Percentiles rank a stretch among this genome's conserved stretches.
Evolutionary conservation across 2,329 filamentous ascomycete genomes (phyloP).

Genomic region (Verticillium longisporum): DNA sequence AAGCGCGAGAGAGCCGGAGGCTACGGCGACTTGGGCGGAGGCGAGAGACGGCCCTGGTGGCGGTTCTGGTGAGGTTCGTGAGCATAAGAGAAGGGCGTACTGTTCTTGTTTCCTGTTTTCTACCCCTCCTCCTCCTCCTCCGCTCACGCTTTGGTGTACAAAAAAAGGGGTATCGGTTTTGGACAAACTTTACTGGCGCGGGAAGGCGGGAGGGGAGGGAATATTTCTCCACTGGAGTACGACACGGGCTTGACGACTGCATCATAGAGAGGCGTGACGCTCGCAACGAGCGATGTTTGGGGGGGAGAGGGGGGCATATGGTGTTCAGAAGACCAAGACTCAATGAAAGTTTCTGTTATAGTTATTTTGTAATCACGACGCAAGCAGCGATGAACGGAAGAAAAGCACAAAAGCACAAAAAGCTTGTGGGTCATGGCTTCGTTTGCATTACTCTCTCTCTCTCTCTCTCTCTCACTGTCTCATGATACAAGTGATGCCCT

Average conservation of each 20-base stretch:
- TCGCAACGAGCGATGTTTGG: background rate
- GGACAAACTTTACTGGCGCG: background rate
- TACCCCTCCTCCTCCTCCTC: background rate
- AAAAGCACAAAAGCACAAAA: constrained; percentile 14
- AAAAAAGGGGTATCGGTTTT: background rate
- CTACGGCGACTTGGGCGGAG: constrained; percentile 12
- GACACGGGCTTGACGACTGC: background rate
- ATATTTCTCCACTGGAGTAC: background rate
- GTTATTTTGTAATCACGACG: constrained; percentile 20
- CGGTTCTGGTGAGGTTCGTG: constrained; percentile 46
- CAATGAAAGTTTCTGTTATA: constrained; percentile 11
- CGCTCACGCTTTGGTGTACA: background rate
- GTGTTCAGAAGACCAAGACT: constrained; percentile 7
- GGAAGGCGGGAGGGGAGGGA: background rate
- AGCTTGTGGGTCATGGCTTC: background rate
- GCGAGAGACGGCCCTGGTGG: constrained; percentile 39
- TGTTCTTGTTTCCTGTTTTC: background rate
- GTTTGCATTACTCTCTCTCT: background rate
- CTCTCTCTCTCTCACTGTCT: background rate
- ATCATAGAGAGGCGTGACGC: background rate
- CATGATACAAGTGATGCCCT: background rate
- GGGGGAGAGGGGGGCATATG: background rate
- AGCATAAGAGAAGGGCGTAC: too few relatives aligned
- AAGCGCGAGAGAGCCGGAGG: constrained; percentile 31
- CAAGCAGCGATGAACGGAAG: constrained; percentile 18